Evolutionary conservation across 2,329 filamentous ascomycete species (phyloP), one percentile per base, ranked within the genome.

Genomic region (Colletotrichum spaethianum): DNA sequence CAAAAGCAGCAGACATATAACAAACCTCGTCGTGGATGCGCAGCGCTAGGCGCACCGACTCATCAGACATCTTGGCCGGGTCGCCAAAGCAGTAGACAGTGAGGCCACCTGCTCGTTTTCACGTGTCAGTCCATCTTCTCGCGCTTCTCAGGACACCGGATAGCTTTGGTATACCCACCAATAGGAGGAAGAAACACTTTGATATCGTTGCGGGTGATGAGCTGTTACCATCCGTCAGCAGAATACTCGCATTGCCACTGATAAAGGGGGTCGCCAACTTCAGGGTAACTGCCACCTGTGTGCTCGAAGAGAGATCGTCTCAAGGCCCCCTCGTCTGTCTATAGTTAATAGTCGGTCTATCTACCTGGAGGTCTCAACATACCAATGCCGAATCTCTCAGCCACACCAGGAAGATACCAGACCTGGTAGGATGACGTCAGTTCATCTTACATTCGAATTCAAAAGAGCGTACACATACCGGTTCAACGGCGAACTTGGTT

Each of bases 1-100:
- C 11, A 23, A 3, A 20, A 9, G 16, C 42, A 16, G n/a, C 7
- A 23, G 28, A 36, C 44, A 36, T 16, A 46, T 38, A 67, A 72
- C 81, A 75, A 79, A 88, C 88, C 84, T 91, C 89, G 75, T 91
- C 89, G 74, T 91, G 96, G 57, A 98, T 92, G 76, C 96, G 92
- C 71, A 98, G 86, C 18, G 96, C 94, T 52, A 98, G 87, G 73
- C 90, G 91, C 68, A 92, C 92, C 65, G 92, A 93, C 57, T 94
- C 92, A 79, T 98, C 94, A 6, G 94, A 94, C 90, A 98, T 96
- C 80, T 96, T 97, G 65, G 94, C 93, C 26, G 95, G 95, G 76
- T 98, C 95, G 55, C 96, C 96, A 80, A 99, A 99, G 82, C 94
- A 96, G 84, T 99, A 98, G 11, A 98, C 96, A 0, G 96, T 98